Percentiles rank a stretch among this genome's conserved stretches.
phyloP scores from a whole-genome alignment of 805 yeast genomes.

The Scheffersomyces coipomensis region DNA sequence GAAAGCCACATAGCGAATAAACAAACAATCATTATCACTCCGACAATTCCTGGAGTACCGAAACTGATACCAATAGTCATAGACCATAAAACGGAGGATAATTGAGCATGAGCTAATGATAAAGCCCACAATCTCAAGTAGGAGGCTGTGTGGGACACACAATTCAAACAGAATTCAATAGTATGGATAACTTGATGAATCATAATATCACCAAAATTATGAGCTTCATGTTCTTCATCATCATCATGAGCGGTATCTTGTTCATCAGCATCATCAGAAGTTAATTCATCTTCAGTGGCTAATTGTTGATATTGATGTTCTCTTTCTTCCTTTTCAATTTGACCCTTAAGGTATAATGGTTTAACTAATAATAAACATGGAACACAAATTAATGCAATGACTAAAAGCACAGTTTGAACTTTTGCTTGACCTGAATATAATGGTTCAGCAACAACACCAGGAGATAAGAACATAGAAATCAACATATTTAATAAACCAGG shows the following conservation, averaged over 20 bases:
- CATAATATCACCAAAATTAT: constrained; percentile 86
- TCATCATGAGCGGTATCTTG: constrained; percentile 36
- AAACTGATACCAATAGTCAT: constrained; percentile 90
- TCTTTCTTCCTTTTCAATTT: constrained; percentile 52
- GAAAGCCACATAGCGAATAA: constrained; percentile 95
- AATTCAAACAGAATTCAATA: constrained; percentile 93
- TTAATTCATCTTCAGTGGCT: constrained; percentile 26
- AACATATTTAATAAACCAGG: constrained; percentile 94
- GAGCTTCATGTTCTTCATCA: constrained; percentile 52
- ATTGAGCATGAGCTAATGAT: constrained; percentile 94
- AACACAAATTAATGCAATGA: constrained; percentile 82
- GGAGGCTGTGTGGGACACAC: constrained; percentile 98
- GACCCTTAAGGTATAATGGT: constrained; percentile 69
- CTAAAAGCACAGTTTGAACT: constrained; percentile 69
- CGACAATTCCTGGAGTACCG: constrained; percentile 57
- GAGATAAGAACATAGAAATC: constrained; percentile 91
- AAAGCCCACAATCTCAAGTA: constrained; percentile 96
- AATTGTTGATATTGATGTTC: constrained; percentile 47
- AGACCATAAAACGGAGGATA: constrained; percentile 91
- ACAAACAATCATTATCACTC: constrained; percentile 72
- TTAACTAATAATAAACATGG: constrained; percentile 88
- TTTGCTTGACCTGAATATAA: constrained; percentile 76
- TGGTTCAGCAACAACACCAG: constrained; percentile 82
- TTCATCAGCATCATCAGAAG: constrained; percentile 23
- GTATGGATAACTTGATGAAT: constrained; percentile 98